These are phyloP conservation scores for Diplodia scrobiculata DNA, from an alignment of 2,329 filamentous ascomycete species.

Conservation along the genomic window DNA sequence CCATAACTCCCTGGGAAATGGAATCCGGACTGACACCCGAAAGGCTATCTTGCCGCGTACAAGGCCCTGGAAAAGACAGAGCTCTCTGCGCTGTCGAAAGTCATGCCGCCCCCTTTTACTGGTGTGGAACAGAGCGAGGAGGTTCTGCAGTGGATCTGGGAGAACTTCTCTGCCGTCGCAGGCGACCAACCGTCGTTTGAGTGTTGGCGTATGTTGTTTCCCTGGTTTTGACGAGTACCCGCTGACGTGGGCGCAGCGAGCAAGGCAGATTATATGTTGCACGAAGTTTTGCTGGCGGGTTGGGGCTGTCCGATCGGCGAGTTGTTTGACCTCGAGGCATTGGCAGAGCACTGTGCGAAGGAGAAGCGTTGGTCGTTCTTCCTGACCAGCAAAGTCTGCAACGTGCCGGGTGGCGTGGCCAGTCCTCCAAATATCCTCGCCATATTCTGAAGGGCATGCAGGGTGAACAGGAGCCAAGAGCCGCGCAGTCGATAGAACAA, in stretches of 20 bases:
- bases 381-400: constrained; percentile 59
- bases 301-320: constrained; percentile 44
- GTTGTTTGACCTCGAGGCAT: constrained; percentile 41
- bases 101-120: constrained; percentile 24
- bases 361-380: constrained; percentile 45
- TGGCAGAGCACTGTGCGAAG: constrained; percentile 38
- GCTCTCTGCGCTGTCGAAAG: constrained; percentile 29
- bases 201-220: constrained; percentile 48
- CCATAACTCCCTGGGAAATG: not conserved
- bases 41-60: constrained; percentile 34
- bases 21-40: not conserved
- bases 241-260: constrained; percentile 24
- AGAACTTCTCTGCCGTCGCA: constrained; percentile 65
- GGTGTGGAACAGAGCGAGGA: constrained; percentile 42
- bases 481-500: not conserved
- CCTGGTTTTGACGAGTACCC: not conserved
- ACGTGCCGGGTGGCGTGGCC: constrained; percentile 45
- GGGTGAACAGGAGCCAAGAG: not conserved
- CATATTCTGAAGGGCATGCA: constrained; percentile 7
- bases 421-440: constrained; percentile 39
- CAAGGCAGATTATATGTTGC: constrained; percentile 27
- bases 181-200: constrained; percentile 66
- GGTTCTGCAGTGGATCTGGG: constrained; percentile 64
- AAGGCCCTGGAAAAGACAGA: constrained; percentile 29
- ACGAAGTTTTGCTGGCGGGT: constrained; percentile 36